Evolutionary conservation across 257 asterid species (phyloP), one percentile per base, ranked within the genome.

Genomic region (Linaria vulgaris): DNA sequence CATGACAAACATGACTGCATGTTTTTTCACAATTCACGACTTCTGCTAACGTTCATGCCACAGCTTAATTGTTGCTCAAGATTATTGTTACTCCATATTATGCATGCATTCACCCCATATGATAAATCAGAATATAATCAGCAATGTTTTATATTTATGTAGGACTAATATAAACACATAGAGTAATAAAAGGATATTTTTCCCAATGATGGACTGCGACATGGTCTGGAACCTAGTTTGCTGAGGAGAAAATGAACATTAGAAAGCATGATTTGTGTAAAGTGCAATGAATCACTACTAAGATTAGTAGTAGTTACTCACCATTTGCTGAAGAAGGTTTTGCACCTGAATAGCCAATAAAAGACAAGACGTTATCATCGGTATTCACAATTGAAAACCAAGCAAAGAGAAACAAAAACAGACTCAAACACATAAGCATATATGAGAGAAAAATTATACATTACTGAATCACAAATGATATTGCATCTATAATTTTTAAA

Each of bases 281-380:
- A 15, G 27, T 30, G 43, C 20, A 52, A 47, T 7, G 49, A 45
- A 46, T 37, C 15, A 24, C 17, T 39, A 19, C 5, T 5, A 19
- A 57, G 67, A 43, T n/a, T 8, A 25, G 56, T 58, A 15, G 8
- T 27, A 71, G 64, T 43, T 62, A 71, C 88, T 74, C 70, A 84
- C 95, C 96, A 89, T 89, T 82, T 89, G 95, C 70, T 82, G 91
- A 52, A 84, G 90, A 61, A 89, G 88, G 71, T 81, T 89, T 79
- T 89, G 91, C 10, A 89, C 95, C 96, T 89, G 79, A n/a, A 71
- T 9, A 60, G 69, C 30, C 45, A 54, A 66, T 51, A 27, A 67
- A 17, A 20, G 25, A 9, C 47, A 38, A 41, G 71, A 17, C 41
- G 10, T 75, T 43, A 78, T 78, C 53, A 46, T 8, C 16, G 38